phyloP scores from a whole-genome alignment of 2,329 filamentous ascomycete species.

The Epichloe amarillans region DNA sequence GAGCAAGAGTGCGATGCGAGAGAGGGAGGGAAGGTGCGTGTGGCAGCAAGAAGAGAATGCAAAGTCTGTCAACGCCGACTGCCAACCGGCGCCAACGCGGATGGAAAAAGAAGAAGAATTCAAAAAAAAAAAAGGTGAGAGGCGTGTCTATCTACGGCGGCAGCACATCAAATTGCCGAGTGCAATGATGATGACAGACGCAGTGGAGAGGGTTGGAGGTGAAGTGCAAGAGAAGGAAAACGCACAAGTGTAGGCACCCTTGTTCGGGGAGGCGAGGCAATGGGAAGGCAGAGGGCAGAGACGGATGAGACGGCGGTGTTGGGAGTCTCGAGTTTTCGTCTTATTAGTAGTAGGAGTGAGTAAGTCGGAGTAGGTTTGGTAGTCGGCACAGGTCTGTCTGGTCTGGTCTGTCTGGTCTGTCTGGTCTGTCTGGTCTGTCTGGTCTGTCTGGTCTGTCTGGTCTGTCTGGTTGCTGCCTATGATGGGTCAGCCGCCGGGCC shows the following conservation, averaged over 20 bases:
- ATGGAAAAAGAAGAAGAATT: background rate
- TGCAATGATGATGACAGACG: slow-evolving; percentile 3
- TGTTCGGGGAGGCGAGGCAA: background rate
- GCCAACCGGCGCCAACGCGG: background rate
- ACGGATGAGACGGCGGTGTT: background rate
- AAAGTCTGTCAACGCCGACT: background rate
- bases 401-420: too few species aligned
- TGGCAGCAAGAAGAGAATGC: background rate
- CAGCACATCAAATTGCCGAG: background rate
- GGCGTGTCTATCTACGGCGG: background rate
- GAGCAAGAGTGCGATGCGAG: background rate
- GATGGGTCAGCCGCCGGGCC: background rate
- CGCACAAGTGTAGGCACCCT: background rate
- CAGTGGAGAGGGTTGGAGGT: background rate
- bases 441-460: too few species aligned
- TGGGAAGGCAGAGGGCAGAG: background rate
- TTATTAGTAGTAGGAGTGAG: too few species aligned
- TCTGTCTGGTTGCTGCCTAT: background rate
- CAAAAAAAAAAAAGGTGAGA: background rate
- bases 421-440: too few species aligned
- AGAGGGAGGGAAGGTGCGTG: background rate
- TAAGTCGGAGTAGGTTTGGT: too few species aligned
- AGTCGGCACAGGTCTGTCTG: too few species aligned
- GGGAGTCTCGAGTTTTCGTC: background rate
- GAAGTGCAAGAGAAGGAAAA: slow-evolving; percentile 1